Percentiles rank a stretch among this genome's conserved stretches.
Evolutionary conservation across 371 early-diverging fungal genomes (phyloP).

Genomic region (Mucor velutinosus): DNA sequence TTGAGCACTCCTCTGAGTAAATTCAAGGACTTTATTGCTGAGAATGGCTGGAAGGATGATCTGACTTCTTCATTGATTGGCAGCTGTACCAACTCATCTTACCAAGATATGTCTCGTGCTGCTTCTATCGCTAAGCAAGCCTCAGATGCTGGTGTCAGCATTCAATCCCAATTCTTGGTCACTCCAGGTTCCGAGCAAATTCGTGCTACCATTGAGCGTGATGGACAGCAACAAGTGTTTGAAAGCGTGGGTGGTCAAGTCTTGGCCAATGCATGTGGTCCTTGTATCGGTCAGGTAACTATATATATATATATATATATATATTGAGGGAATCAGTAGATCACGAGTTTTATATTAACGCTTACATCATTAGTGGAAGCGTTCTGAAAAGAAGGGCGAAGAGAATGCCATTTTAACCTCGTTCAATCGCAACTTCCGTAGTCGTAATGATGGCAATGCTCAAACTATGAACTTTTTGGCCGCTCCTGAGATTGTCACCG

Average conservation of each 20-base stretch:
- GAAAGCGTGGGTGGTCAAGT: slow-evolving; percentile 85
- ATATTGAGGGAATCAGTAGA: too few relatives aligned
- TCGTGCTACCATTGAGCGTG: slow-evolving; percentile 93
- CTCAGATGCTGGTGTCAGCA: slow-evolving; percentile 73
- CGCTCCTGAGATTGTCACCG: slow-evolving; percentile 94
- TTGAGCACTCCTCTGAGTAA: slow-evolving; percentile 86
- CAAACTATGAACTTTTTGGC: slow-evolving; percentile 94
- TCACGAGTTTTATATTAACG: neutral
- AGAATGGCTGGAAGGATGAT: slow-evolving; percentile 89
- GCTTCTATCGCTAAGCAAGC: slow-evolving; percentile 88
- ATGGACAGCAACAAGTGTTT: slow-evolving; percentile 85
- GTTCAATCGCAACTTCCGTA: slow-evolving; percentile 97
- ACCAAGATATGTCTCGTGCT: slow-evolving; percentile 95
- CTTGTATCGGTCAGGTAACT: slow-evolving; percentile 83
- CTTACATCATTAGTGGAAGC: slow-evolving; percentile 79
- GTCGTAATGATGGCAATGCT: slow-evolving; percentile 95
- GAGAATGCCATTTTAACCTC: slow-evolving; percentile 93
- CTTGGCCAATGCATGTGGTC: slow-evolving; percentile 89
- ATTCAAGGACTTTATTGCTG: slow-evolving; percentile 73
- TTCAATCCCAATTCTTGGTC: slow-evolving; percentile 84
- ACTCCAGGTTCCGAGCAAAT: slow-evolving; percentile 98
- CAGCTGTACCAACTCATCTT: slow-evolving; percentile 94
- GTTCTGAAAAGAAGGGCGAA: slow-evolving; percentile 64
- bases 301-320: too few relatives aligned
- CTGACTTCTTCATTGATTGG: slow-evolving; percentile 91